Evolutionary conservation across 1,139 yeast genomes (phyloP).

Genomic region (Geotrichum candidum): DNA sequence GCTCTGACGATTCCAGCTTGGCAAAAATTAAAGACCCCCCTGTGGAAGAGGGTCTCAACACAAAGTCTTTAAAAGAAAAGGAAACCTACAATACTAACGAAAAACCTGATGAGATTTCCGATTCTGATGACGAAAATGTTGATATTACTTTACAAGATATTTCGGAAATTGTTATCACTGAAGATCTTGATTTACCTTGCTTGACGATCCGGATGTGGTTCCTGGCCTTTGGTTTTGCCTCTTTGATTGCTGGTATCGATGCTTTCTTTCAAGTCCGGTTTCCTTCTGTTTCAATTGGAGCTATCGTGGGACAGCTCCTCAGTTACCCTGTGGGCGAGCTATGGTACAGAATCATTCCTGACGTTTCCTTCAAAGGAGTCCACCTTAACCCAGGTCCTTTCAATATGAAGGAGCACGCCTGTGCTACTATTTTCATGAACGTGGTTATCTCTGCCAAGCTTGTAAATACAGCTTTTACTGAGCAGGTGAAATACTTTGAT

Average conservation of each 20-base stretch:
- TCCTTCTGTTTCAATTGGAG: constrained; percentile 43
- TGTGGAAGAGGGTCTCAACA: no score
- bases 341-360: constrained; percentile 41
- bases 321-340: constrained; percentile 47
- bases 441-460: constrained; percentile 46
- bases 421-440: constrained; percentile 45
- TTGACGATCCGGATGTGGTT: constrained; percentile 39
- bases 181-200: background rate
- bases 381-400: constrained; percentile 46
- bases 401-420: constrained; percentile 51
- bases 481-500: constrained; percentile 35
- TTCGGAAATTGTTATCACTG: constrained; percentile 5
- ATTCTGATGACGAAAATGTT: background rate
- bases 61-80: constrained; percentile 21
- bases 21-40: no score
- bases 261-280: constrained; percentile 46
- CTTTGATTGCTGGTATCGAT: constrained; percentile 45
- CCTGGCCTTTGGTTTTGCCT: constrained; percentile 24
- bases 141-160: constrained; percentile 5
- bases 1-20: no score
- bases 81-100: background rate
- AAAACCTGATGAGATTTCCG: background rate
- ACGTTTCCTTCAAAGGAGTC: constrained; percentile 16
- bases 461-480: constrained; percentile 34
- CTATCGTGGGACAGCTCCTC: constrained; percentile 46